Base-by-base conservation (phyloP, 108 stramenopile genomes). In the Bacterosira constricta region DNA sequence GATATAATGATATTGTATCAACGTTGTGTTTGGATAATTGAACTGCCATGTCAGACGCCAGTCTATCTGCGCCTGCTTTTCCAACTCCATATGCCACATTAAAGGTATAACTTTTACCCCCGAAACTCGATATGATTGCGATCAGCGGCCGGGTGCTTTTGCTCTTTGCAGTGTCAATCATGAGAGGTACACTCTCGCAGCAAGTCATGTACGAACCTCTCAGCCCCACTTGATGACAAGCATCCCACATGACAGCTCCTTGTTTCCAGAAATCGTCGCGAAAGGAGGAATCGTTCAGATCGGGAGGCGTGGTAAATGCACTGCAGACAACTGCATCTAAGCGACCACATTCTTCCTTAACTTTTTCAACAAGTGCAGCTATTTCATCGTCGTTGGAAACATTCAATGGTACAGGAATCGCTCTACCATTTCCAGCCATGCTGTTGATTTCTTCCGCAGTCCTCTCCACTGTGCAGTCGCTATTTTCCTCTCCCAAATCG, bases 81-180 rank as follows among this genome's bases (percentile, higher is more conserved):
- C 88, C 92, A 7, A 96, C 91, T 6, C 96, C 96, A 63, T 97
- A 97, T 8, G 95, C 86, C 1, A 96, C 90, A 79, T 95, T 95
- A 77, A 95, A 95, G 9, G 94, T 90, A 59, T 95, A 95, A 26
- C 79, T 64, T 35, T 81, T 79, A 8, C 91, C 94, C 12, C 94
- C 94, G 64, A 95, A 95, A 53, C 79, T 82, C 17, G 73, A 76
- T 6, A 95, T 65, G 51, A 93, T 56, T 17, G 52, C 69, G 36
- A 93, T 80, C n/a, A 93, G 62, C 3, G 94, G 94, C 20, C 78
- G 83, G 2, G 78, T 63, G 1, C 15, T 53, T 27, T 15, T 68
- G 3, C 3, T 10, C 52, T 70, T 68, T 9, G 86, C 86, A 9
- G 88, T 88, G 11, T 86, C 80, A 54, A 94, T 83, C 86, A 91